Evolutionary conservation across 345 rosid genomes (phyloP).

Genomic region (Camelina sativa): DNA sequence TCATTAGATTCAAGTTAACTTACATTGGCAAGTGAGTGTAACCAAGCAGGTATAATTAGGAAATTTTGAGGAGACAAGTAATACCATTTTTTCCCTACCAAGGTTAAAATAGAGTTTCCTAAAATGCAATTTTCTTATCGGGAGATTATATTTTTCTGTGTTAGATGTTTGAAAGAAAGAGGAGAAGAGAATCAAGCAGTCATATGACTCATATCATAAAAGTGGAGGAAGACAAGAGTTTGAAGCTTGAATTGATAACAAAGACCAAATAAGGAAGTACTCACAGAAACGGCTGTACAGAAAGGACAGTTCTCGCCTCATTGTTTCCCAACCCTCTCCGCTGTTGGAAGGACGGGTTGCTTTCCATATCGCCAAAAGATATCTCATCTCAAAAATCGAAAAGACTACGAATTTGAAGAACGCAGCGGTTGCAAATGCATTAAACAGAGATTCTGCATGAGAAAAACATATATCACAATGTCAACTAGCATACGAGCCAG

Average conservation of each 20-base stretch:
- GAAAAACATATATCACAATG: constrained; percentile 15
- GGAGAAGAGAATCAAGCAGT: constrained; percentile 1
- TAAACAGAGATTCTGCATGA: constrained; percentile 86
- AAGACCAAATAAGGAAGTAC: constrained; percentile 46
- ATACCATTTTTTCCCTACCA: constrained; percentile 2
- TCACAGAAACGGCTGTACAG: constrained; percentile 99
- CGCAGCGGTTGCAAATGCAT: constrained; percentile 98
- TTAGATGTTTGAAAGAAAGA: constrained; percentile 11
- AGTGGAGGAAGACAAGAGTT: not conserved
- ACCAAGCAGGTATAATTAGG: not conserved
- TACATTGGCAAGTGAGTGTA: constrained; percentile 3
- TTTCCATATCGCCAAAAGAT: constrained; percentile 99
- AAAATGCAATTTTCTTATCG: not conserved
- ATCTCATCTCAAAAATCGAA: constrained; percentile 98
- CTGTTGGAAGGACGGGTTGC: constrained; percentile 87
- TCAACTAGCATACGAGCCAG: constrained; percentile 15
- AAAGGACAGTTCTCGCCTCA: constrained; percentile 96
- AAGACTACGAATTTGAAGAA: constrained; percentile 98
- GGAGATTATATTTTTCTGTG: not conserved
- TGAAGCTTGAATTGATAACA: constrained; percentile 23
- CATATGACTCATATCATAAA: constrained; percentile 18
- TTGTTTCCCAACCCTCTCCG: constrained; percentile 97
- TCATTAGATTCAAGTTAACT: not conserved
- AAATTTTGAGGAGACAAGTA: constrained; percentile 7
- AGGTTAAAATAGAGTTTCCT: not conserved